phyloP scores from a whole-genome alignment of 108 stramenopile species.

The Cyclostephanos tholiformis region DNA sequence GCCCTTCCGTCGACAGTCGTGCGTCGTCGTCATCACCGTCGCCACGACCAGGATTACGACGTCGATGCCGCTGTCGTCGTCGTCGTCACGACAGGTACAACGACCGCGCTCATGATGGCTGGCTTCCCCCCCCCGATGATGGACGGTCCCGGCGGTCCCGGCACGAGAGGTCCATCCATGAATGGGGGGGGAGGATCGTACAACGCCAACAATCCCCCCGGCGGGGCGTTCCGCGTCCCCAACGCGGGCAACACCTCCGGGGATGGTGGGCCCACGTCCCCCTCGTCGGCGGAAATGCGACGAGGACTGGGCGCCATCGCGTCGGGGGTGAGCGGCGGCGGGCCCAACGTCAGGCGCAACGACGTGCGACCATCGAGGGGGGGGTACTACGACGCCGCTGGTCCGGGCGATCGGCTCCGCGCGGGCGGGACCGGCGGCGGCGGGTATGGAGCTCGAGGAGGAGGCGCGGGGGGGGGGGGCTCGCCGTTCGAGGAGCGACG shows the following conservation, averaged over 20 bases:
- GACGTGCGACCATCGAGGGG: slow-evolving; percentile 14
- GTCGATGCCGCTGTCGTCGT: neutral
- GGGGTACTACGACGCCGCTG: neutral
- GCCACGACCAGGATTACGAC: neutral
- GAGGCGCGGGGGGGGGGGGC: neutral
- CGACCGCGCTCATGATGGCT: neutral
- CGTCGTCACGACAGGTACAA: neutral
- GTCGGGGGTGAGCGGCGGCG: slow-evolving; percentile 39
- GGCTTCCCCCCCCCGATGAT: slow-evolving; percentile 9
- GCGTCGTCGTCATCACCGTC: neutral
- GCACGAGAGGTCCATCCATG: neutral
- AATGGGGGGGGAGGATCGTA: slow-evolving; percentile 19
- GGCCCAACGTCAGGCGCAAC: slow-evolving; percentile 24
- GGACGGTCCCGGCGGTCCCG: slow-evolving; percentile 4
- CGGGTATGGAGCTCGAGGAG: neutral
- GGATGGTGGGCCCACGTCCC: slow-evolving; percentile 26
- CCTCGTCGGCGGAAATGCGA: slow-evolving; percentile 13
- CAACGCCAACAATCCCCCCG: slow-evolving; percentile 44
- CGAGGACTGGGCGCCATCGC: slow-evolving; percentile 32
- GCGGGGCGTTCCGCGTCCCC: slow-evolving; percentile 29
- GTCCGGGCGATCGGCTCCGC: too few relatives aligned
- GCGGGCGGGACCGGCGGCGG: too few relatives aligned
- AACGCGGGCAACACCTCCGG: slow-evolving; percentile 37
- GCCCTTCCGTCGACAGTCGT: neutral
- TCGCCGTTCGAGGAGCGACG: too few relatives aligned